Conservation (phyloP, 768 basidiomycete species). For the Trametes punicea region DNA sequence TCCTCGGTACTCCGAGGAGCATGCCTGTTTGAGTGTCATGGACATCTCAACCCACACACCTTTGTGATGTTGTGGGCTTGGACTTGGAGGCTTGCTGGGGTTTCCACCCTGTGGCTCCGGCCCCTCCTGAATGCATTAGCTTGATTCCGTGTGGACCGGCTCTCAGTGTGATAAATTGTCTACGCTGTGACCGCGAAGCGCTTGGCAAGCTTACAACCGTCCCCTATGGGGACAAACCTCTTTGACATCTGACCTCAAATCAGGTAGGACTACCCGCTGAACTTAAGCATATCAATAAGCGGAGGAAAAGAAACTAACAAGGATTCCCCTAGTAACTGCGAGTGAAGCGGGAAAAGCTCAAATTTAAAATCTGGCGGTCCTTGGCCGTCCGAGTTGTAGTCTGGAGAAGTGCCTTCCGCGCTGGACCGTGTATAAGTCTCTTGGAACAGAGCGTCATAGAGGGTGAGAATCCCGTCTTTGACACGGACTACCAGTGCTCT, state of each 20-base stretch:
- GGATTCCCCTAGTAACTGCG: slow-evolving; percentile 87
- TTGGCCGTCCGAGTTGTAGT: slow-evolving; percentile 69
- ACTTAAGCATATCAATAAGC: slow-evolving; percentile 90
- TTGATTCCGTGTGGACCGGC: slow-evolving; percentile 25
- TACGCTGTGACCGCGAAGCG: slow-evolving; percentile 36
- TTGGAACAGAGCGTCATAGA: slow-evolving; percentile 79
- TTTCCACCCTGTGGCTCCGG: slow-evolving; percentile 30
- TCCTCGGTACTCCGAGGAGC: slow-evolving; percentile 71
- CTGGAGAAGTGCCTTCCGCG: slow-evolving; percentile 73
- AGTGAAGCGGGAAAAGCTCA: slow-evolving; percentile 84
- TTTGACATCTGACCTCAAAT: slow-evolving; percentile 62
- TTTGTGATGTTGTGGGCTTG: slow-evolving; percentile 36
- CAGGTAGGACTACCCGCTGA: slow-evolving; percentile 82
- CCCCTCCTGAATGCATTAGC: slow-evolving; percentile 50
- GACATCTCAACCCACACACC: slow-evolving; percentile 44
- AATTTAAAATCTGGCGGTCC: slow-evolving; percentile 74
- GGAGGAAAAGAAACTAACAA: slow-evolving; percentile 91
- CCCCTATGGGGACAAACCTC: slow-evolving; percentile 29
- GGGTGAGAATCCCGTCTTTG: slow-evolving; percentile 69
- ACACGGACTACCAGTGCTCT: slow-evolving; percentile 59
- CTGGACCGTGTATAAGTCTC: slow-evolving; percentile 73
- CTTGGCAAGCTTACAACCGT: slow-evolving; percentile 26
- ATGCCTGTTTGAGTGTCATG: slow-evolving; percentile 77
- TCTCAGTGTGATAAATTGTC: slow-evolving; percentile 54
- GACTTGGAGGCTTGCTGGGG: slow-evolving; percentile 40